phyloP scores from a whole-genome alignment of 768 basidiomycete species.

The Serendipita indica region DNA sequence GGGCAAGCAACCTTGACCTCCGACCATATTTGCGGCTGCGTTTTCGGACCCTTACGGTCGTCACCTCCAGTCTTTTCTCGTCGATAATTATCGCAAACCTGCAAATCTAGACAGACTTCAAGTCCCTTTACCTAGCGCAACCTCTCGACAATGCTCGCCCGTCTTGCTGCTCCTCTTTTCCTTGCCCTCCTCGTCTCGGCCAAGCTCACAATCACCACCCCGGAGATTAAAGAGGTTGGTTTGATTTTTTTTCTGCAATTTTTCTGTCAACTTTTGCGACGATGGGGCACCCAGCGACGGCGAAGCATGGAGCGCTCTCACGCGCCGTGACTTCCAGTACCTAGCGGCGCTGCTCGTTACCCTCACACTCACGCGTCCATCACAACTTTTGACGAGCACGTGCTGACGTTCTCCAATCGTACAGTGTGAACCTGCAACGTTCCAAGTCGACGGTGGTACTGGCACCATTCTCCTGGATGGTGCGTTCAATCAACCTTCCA shows the following conservation, averaged over 20 bases:
- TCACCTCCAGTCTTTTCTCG: neutral
- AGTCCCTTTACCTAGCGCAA: neutral
- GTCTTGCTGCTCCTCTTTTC: neutral
- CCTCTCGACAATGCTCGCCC: neutral
- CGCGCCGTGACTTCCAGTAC: neutral
- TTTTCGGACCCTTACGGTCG: neutral
- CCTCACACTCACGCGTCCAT: neutral
- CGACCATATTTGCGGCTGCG: neutral
- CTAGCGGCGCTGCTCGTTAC: neutral
- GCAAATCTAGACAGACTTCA: neutral
- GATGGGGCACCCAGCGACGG: neutral
- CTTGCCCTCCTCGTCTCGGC: neutral
- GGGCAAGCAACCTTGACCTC: neutral
- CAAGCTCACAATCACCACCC: neutral
- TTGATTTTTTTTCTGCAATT: neutral
- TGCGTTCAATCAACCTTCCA: neutral
- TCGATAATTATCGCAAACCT: neutral
- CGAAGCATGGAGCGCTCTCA: neutral
- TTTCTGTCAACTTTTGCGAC: neutral
- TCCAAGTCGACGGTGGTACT: neutral
- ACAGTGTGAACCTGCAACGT: neutral
- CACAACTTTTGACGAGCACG: neutral
- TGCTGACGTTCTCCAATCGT: neutral
- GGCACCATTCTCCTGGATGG: neutral
- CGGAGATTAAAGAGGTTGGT: neutral